phyloP scores from a whole-genome alignment of 176 grass and related monocot genomes.

The Phoenix roebelenii region DNA sequence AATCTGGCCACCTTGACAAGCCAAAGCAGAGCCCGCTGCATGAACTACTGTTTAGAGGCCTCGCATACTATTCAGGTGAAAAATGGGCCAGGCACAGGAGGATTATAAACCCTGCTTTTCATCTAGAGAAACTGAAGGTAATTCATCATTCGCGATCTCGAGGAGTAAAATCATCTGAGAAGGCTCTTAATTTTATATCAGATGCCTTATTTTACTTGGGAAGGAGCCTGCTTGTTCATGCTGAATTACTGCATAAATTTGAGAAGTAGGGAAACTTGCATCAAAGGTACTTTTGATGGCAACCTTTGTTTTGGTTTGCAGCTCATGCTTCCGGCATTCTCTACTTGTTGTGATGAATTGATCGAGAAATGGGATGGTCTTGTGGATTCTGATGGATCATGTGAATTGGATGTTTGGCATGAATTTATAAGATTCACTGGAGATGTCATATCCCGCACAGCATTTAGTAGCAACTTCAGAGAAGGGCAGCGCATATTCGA shows the following conservation, averaged over 20 bases:
- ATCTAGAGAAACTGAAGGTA: constrained; percentile 69
- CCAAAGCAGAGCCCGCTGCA: constrained; percentile 8
- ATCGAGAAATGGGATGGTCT: constrained; percentile 36
- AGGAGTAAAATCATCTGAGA: too few species aligned
- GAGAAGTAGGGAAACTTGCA: too few species aligned
- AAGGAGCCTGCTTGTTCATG: too few species aligned
- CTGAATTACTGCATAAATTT: too few species aligned
- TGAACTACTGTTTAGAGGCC: too few species aligned
- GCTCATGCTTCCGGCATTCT: constrained; percentile 58
- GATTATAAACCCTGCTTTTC: constrained; percentile 69
- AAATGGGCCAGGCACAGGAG: constrained; percentile 74
- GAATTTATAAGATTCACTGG: constrained; percentile 53
- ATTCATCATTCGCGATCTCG: not conserved
- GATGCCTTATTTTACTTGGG: too few species aligned
- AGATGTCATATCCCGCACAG: constrained; percentile 56
- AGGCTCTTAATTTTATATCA: too few species aligned
- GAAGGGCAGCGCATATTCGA: constrained; percentile 62
- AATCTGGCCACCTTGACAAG: constrained; percentile 34
- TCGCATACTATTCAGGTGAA: constrained; percentile 11
- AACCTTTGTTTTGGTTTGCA: constrained; percentile 18
- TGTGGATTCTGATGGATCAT: constrained; percentile 20
- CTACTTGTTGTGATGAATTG: constrained; percentile 43
- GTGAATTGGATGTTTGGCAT: constrained; percentile 46
- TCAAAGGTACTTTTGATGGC: too few species aligned
- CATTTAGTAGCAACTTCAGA: constrained; percentile 55